These are phyloP conservation scores for Penicillium manginii DNA, from an alignment of 495 filamentous ascomycete genomes.

Conservation along the genomic window DNA sequence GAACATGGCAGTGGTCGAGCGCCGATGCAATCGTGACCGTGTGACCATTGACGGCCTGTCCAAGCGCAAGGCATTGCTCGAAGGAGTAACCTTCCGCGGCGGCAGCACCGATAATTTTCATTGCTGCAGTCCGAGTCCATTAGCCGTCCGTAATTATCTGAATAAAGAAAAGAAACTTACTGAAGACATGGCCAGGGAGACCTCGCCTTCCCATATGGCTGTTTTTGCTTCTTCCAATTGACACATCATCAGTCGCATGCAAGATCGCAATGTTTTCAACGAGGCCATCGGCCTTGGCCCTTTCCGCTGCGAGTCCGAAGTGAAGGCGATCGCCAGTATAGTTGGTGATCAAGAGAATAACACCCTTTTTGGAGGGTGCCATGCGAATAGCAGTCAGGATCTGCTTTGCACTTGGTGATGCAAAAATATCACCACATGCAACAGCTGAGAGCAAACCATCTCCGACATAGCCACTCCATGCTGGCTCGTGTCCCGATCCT, in stretches of 20 bases:
- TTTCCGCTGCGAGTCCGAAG: conserved; percentile 8
- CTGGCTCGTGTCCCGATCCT: conserved; percentile 11
- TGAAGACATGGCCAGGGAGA: conserved; percentile 16
- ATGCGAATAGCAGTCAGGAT: conserved; percentile 7
- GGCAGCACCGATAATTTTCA: conserved; percentile 10
- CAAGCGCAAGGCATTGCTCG: conserved; percentile 12
- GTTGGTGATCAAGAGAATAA: conserved; percentile 13
- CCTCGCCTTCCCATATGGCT: conserved; percentile 16
- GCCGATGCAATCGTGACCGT: conserved; percentile 5
- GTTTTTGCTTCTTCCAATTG: conserved; percentile 12
- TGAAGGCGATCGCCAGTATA: conserved; percentile 14
- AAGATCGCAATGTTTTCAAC: conserved; percentile 2
- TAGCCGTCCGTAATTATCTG: background rate
- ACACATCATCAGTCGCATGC: conserved; percentile 12
- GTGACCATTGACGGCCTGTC: conserved; percentile 11
- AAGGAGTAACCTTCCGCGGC: conserved; percentile 17
- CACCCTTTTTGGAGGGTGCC: conserved; percentile 9
- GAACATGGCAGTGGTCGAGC: conserved; percentile 12
- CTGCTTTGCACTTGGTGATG: conserved; percentile 11
- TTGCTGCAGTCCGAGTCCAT: conserved; percentile 5
- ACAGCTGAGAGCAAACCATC: conserved; percentile 10
- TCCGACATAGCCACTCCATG: conserved; percentile 14
- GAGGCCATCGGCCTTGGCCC: conserved; percentile 6
- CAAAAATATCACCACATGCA: conserved; percentile 14
- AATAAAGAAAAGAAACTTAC: conserved; percentile 3